Conservation (phyloP, 73 alveolate genomes). For the Tetrahymena borealis region DNA sequence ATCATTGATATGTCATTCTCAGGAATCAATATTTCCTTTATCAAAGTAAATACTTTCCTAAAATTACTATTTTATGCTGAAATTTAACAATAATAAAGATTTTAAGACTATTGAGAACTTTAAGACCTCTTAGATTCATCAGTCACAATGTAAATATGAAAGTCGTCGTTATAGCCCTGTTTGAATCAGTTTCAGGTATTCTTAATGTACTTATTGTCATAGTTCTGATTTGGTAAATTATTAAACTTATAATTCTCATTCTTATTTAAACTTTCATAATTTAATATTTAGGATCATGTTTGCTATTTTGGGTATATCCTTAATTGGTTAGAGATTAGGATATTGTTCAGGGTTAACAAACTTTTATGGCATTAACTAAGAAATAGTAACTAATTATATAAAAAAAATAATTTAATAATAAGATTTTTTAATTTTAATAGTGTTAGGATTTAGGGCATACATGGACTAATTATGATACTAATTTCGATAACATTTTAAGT, state of each 20-base stretch:
- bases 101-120: conserved; percentile 67
- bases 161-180: conserved; percentile 67
- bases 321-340: conserved; percentile 52
- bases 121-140: conserved; percentile 79
- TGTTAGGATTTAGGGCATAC: conserved; percentile 54
- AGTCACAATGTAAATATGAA: conserved; percentile 71
- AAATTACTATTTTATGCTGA: not conserved
- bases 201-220: conserved; percentile 63
- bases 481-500: conserved; percentile 76
- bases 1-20: conserved; percentile 61
- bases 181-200: conserved; percentile 71
- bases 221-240: conserved; percentile 24
- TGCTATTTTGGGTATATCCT: conserved; percentile 50
- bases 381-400: not conserved
- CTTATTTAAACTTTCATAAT: not conserved
- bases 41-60: conserved; percentile 23
- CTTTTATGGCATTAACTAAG: conserved; percentile 5
- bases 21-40: conserved; percentile 18
- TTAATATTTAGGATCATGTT: conserved; percentile 37
- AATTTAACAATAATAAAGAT: conserved; percentile 53
- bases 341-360: conserved; percentile 33
- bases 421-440: not conserved
- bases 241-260: not conserved
- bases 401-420: not conserved
- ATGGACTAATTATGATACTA: conserved; percentile 56